Base-by-base conservation (phyloP, 306 rosid species). In the Prunus kanzakura region DNA sequence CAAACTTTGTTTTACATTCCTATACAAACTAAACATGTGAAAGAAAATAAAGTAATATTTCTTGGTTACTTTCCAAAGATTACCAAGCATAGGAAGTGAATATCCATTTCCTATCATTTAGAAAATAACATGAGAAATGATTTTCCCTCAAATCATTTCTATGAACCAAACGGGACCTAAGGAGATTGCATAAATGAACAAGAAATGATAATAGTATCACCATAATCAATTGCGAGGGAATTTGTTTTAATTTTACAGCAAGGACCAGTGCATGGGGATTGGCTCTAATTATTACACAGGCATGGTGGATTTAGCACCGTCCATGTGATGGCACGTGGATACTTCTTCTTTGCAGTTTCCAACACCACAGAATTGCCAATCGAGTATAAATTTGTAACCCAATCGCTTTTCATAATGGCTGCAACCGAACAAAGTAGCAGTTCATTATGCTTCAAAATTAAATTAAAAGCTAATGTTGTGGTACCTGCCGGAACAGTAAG, bases 251-350 rank as follows among this genome's bases (percentile, higher is more conserved):
- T 8, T 64, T 30, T 32, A 64, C 69, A 64, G 56, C 79, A 16
- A 60, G 51, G 61, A n/a, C 4, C 4, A 25, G 15, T 68, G 75
- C 64, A 68, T 78, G 72, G 88, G 79, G 80, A 87, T 87, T 82
- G 80, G 78, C 32, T 81, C 4, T 61, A 69, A 82, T 78, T 10
- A 80, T 84, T 51, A 69, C 81, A 11, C 4, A 54, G 20, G 56
- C 52, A 25, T 38, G 67, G 4, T 18, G 60, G 60, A 41, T 5
- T 45, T 64, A 23, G 38, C 54, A 45, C 13, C 16, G 18, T 19
- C 63, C 88, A 82, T 80, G 77, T 82, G 85, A 43, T 72, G 77
- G 76, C 85, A 82, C 72, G 88, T 82, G 91, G 47, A 67, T 19
- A 20, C 57, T 8, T 74, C 14, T 62, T 46, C 46, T 78, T 78